Percentiles rank a stretch among this genome's conserved stretches.
These are phyloP conservation scores for Thuja plicata DNA, from an alignment of 83 land plant species.

Conservation along the genomic window DNA sequence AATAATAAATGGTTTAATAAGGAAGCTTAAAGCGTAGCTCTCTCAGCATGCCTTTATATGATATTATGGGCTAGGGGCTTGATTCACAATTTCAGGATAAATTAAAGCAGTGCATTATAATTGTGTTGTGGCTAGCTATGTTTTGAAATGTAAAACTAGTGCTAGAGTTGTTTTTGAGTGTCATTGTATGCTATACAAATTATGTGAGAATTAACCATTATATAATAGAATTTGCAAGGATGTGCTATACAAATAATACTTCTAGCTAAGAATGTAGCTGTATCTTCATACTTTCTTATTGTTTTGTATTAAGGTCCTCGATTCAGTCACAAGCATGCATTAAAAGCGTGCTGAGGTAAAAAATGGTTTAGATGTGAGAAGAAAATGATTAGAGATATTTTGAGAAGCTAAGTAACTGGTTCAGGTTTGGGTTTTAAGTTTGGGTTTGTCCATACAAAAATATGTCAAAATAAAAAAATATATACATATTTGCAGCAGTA, in stretches of 20 bases:
- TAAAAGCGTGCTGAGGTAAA: too few relatives aligned
- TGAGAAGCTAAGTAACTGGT: too few relatives aligned
- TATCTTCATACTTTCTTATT: too few relatives aligned
- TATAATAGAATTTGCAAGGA: not conserved
- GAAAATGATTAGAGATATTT: too few relatives aligned
- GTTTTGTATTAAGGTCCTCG: too few relatives aligned
- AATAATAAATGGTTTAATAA: not conserved
- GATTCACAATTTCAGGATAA: not conserved
- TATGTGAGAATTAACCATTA: not conserved
- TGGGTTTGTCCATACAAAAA: too few relatives aligned
- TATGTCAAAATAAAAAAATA: too few relatives aligned
- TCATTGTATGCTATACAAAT: not conserved
- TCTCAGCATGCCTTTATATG: not conserved
- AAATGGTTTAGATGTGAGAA: too few relatives aligned
- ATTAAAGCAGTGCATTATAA: not conserved
- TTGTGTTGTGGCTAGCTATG: not conserved
- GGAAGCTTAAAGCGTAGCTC: not conserved
- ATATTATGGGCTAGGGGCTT: not conserved
- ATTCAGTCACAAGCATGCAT: too few relatives aligned
- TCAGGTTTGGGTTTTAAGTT: too few relatives aligned
- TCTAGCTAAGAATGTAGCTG: not conserved
- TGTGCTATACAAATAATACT: not conserved
- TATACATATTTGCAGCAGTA: too few relatives aligned
- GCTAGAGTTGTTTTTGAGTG: not conserved
- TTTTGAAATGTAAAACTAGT: not conserved